These are phyloP conservation scores for Blastocystis sp. DNA, from an alignment of 352 stramenopile genomes.

Conservation along the genomic window DNA sequence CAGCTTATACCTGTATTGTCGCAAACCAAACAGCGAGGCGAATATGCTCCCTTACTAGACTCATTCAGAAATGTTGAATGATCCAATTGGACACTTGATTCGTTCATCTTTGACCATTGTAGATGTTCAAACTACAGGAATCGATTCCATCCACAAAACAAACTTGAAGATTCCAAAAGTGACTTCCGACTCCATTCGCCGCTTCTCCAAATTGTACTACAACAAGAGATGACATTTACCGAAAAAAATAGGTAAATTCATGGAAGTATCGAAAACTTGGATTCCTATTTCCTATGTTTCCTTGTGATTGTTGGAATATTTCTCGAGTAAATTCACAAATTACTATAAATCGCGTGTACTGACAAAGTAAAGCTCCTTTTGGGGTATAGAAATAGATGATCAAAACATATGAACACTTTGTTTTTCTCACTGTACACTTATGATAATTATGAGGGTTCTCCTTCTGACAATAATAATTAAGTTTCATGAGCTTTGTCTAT, in stretches of 20 bases:
- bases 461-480: too few relatives aligned
- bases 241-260: neutral
- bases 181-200: neutral
- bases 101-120: neutral
- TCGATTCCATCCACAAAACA: neutral
- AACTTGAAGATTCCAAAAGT: constrained; percentile 41
- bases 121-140: neutral
- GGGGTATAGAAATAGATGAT: too few relatives aligned
- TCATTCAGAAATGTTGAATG: neutral
- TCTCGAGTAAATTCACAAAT: too few relatives aligned
- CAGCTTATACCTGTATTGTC: neutral
- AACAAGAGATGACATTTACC: constrained; percentile 2
- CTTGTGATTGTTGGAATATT: neutral
- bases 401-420: too few relatives aligned
- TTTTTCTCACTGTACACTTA: too few relatives aligned
- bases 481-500: too few relatives aligned
- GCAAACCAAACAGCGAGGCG: constrained; percentile 9
- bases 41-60: neutral
- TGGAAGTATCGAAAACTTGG: neutral
- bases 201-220: constrained; percentile 22
- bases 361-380: too few relatives aligned
- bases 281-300: neutral
- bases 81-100: neutral
- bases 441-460: too few relatives aligned
- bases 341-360: too few relatives aligned